Conservation (phyloP, 2,329 filamentous ascomycete genomes). For the Fusarium dlaminii region DNA sequence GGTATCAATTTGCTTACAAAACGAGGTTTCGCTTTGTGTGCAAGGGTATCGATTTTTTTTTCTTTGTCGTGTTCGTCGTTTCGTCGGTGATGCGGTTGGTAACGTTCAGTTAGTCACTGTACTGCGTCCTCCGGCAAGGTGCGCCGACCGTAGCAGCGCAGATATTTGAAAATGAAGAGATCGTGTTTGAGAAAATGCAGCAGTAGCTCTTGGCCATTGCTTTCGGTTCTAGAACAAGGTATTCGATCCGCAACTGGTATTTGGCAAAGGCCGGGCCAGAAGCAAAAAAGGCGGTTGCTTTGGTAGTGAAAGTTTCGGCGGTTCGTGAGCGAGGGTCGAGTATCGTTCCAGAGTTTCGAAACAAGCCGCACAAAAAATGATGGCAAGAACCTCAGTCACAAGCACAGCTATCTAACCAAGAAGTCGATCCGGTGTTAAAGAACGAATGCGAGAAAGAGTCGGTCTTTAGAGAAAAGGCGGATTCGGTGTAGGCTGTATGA, state of each 20-base stretch:
- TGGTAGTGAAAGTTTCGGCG: conserved; percentile 3
- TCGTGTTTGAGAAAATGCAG: conserved; percentile 13
- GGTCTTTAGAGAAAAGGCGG: conserved; percentile 9
- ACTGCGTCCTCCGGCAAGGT: conserved; percentile 28
- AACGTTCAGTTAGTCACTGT: conserved; percentile 30
- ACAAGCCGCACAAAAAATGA: conserved; percentile 13
- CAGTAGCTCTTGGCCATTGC: conserved; percentile 41
- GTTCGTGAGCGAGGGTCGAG: conserved; percentile 12
- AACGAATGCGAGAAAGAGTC: conserved; percentile 29
- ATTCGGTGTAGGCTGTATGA: conserved; percentile 25
- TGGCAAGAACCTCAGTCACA: conserved; percentile 15
- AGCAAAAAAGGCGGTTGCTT: conserved; percentile 16
- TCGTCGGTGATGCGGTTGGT: conserved; percentile 20
- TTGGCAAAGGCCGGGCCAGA: conserved; percentile 9
- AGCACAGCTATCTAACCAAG: conserved; percentile 29
- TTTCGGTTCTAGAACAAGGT: conserved; percentile 32
- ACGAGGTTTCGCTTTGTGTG: conserved; percentile 10
- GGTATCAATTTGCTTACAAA: conserved; percentile 4
- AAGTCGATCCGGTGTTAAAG: conserved; percentile 9
- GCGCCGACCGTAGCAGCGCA: conserved; percentile 32
- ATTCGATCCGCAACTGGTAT: conserved; percentile 23
- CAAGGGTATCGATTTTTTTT: conserved; percentile 23
- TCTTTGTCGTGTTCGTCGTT: conserved; percentile 26
- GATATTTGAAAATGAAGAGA: conserved; percentile 14
- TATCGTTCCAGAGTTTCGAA: conserved; percentile 17